Percentiles rank a stretch among this genome's conserved stretches.
Evolutionary conservation across 2,329 filamentous ascomycete genomes (phyloP).

Genomic region (Phoma sp.): DNA sequence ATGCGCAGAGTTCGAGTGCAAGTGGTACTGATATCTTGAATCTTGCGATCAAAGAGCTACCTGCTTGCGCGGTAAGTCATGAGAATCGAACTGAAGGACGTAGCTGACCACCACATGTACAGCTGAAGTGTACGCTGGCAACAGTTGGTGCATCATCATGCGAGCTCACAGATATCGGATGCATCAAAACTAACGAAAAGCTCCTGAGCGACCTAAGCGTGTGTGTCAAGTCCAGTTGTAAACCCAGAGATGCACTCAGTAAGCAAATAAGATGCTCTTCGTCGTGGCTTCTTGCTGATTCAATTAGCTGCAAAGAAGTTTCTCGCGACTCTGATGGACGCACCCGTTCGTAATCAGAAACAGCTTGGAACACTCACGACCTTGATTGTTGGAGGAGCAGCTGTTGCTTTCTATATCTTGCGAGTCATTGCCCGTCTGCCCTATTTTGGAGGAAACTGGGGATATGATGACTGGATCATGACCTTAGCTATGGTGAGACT

Average conservation of each 20-base stretch:
- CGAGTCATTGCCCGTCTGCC: conserved; percentile 46
- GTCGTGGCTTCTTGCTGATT: conserved; percentile 3
- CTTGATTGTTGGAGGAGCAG: conserved; percentile 42
- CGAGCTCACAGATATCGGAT: conserved; percentile 31
- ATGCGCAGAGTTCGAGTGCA: conserved; percentile 9
- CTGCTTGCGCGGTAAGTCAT: conserved; percentile 18
- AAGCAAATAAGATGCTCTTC: conserved; percentile 6
- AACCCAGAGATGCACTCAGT: conserved; percentile 34
- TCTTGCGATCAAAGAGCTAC: conserved; percentile 14
- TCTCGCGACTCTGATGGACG: conserved; percentile 30
- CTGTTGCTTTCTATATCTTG: conserved; percentile 42
- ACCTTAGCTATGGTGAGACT: conserved; percentile 22
- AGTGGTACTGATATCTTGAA: conserved; percentile 12
- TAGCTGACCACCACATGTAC: background rate
- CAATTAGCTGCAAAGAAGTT: conserved; percentile 48
- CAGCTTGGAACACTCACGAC: conserved; percentile 45
- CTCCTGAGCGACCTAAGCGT: conserved; percentile 22
- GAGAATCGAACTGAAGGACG: background rate
- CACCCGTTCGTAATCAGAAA: conserved; percentile 44
- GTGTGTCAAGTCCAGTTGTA: conserved; percentile 33
- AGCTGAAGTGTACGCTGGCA: conserved; percentile 32
- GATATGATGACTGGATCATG: conserved; percentile 50
- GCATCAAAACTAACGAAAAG: conserved; percentile 27
- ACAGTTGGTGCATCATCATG: conserved; percentile 31
- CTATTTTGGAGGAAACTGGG: conserved; percentile 45